phyloP scores from a whole-genome alignment of 2,329 filamentous ascomycete genomes.

The Xylaria sp. region DNA sequence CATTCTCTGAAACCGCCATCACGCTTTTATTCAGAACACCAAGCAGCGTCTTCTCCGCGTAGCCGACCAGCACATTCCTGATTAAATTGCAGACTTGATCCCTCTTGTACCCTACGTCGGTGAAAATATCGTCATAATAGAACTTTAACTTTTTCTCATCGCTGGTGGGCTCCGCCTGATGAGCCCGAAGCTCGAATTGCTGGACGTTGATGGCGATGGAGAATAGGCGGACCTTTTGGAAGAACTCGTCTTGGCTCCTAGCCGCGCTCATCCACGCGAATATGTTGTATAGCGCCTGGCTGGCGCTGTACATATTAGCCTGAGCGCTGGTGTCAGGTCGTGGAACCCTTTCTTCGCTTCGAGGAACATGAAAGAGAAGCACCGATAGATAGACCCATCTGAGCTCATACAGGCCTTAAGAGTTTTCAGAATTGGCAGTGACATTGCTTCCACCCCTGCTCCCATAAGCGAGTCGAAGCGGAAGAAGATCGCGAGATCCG shows the following conservation, averaged over 20 bases:
- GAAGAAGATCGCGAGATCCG: conserved; percentile 16
- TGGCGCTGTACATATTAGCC: conserved; percentile 11
- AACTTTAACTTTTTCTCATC: not conserved
- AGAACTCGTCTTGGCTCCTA: not conserved
- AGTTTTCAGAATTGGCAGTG: not conserved
- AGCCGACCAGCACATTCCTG: not conserved
- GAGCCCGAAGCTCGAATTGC: not conserved
- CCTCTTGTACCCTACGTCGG: not conserved
- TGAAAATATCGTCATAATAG: not conserved
- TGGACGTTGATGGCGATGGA: conserved; percentile 2
- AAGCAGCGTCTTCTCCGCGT: not conserved
- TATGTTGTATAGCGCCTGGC: conserved; percentile 9
- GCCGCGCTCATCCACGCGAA: conserved; percentile 2
- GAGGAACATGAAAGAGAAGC: conserved; percentile 10
- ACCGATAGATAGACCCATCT: not conserved
- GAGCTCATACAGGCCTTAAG: conserved; percentile 1
- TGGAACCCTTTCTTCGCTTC: not conserved
- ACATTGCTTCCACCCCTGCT: not conserved
- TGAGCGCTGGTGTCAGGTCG: not conserved
- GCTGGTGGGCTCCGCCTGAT: not conserved
- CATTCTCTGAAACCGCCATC: not conserved
- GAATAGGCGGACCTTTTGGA: conserved; percentile 7
- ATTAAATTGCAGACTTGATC: not conserved
- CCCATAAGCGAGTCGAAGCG: not conserved
- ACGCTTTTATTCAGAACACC: not conserved